Evolutionary conservation across 2,329 filamentous ascomycete genomes (phyloP), one percentile per base, ranked within the genome.

Genomic region (Fragosphaeria purpurea): DNA sequence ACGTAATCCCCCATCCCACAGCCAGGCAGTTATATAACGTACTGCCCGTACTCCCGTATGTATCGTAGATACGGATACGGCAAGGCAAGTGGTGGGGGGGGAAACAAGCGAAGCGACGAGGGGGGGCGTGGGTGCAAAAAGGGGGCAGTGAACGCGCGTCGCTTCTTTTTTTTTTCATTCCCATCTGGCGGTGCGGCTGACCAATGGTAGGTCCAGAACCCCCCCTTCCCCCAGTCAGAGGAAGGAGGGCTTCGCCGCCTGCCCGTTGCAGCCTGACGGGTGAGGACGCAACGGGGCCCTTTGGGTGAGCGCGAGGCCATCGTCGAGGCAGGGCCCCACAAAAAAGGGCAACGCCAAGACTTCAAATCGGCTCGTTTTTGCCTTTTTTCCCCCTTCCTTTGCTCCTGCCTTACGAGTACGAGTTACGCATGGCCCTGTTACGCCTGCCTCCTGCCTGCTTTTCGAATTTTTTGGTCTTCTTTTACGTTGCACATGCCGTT

Each of bases 111-210:
- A 10, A 12, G 38, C 22, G 35, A 47, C 32, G 45, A 38, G 41
- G 42, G 40, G 40, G 46, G 51, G 48, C 22, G 50, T 49, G 50
- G 35, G 38, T 42, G 43, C 47, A 48, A 33, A 38, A 41, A 46
- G 49, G 52, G 50, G 50, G 50, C 50, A 53, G 48, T 51, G 56
- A 58, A 58, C 56, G 56, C 56, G 56, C 56, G 56, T 58, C 56
- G 48, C 43, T 47, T 47, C 39, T 38, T 22, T 22, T 22, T 22
- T 22, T 22, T 22, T 22, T 22, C 22, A 22, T 22, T 22, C 22
- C 22, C 22, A 2, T 22, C 22, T 22, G 22, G 22, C 22, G 33
- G 48, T 35, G 46, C 41, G 10, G 38, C 51, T 30, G 39, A 44
- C 56, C 56, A 58, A 58, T 58, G 35, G 37, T 10, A 30, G 22